Evolutionary conservation across 139 green algal genomes (phyloP).

Genomic region (Astrephomene gubernaculifera): DNA sequence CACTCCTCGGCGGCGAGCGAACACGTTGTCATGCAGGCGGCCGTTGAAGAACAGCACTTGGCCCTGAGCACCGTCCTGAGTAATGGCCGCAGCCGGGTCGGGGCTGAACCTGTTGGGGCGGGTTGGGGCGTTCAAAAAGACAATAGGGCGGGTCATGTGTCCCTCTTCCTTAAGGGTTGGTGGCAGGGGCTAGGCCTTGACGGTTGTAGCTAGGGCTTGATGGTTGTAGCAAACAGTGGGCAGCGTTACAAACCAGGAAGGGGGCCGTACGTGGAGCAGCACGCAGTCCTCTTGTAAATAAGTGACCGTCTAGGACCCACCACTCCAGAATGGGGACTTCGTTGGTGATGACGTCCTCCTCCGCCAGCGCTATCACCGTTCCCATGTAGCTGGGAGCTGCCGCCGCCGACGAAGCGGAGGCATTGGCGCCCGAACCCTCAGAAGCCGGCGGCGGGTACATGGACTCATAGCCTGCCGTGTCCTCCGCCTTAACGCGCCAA

Average conservation of each 20-base stretch:
- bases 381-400: neutral
- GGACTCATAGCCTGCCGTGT: neutral
- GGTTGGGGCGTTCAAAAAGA: neutral
- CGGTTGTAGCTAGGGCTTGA: no score
- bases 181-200: no score
- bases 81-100: neutral
- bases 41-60: constrained; percentile 35
- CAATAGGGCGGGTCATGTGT: no score
- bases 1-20: constrained; percentile 59
- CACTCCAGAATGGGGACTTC: constrained; percentile 28
- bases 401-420: no score
- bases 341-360: neutral
- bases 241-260: no score
- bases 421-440: neutral
- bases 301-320: neutral
- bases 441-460: neutral
- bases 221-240: no score
- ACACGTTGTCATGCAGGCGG: constrained; percentile 35
- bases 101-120: constrained; percentile 3
- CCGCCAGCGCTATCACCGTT: neutral
- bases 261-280: no score
- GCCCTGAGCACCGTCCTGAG: neutral
- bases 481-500: constrained; percentile 54
- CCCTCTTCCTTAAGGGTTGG: no score
- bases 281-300: no score